Percentiles rank a stretch among this genome's conserved stretches.
Conservation (phyloP, 2,329 filamentous ascomycete genomes). For the Fusarium sambucinum region DNA sequence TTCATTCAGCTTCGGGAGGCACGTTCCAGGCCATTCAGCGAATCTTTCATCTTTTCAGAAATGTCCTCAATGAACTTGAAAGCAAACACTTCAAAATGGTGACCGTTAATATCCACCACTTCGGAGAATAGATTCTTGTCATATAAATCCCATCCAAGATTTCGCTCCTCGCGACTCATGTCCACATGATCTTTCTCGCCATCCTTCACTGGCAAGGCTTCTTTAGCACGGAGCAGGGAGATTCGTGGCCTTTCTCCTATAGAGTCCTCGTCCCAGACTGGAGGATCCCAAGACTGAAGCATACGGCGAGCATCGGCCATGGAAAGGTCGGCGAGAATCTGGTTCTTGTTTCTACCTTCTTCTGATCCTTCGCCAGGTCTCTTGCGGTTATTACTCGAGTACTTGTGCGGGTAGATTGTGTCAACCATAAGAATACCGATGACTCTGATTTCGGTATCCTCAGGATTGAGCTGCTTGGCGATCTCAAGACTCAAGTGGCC, state of each 20-base stretch:
- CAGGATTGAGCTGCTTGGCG: slow-evolving; percentile 57
- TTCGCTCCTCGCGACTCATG: slow-evolving; percentile 55
- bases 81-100: slow-evolving; percentile 64
- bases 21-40: slow-evolving; percentile 38
- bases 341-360: slow-evolving; percentile 53
- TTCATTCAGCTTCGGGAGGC: neutral
- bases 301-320: slow-evolving; percentile 59
- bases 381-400: slow-evolving; percentile 9
- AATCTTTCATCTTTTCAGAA: slow-evolving; percentile 44
- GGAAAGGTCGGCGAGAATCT: slow-evolving; percentile 53
- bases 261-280: slow-evolving; percentile 52
- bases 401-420: slow-evolving; percentile 55
- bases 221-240: slow-evolving; percentile 60
- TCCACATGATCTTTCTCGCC: slow-evolving; percentile 56
- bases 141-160: slow-evolving; percentile 65
- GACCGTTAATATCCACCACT: slow-evolving; percentile 62
- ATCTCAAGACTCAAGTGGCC: slow-evolving; percentile 65
- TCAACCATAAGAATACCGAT: slow-evolving; percentile 67
- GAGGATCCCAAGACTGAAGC: slow-evolving; percentile 57
- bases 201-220: slow-evolving; percentile 53
- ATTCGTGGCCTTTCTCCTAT: slow-evolving; percentile 54
- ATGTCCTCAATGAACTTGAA: slow-evolving; percentile 47
- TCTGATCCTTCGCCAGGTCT: slow-evolving; percentile 40
- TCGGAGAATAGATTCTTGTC: slow-evolving; percentile 58
- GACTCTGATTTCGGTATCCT: slow-evolving; percentile 56